Conservation (phyloP, 2,329 filamentous ascomycete genomes). For the Dothideomycetidae sp. region DNA sequence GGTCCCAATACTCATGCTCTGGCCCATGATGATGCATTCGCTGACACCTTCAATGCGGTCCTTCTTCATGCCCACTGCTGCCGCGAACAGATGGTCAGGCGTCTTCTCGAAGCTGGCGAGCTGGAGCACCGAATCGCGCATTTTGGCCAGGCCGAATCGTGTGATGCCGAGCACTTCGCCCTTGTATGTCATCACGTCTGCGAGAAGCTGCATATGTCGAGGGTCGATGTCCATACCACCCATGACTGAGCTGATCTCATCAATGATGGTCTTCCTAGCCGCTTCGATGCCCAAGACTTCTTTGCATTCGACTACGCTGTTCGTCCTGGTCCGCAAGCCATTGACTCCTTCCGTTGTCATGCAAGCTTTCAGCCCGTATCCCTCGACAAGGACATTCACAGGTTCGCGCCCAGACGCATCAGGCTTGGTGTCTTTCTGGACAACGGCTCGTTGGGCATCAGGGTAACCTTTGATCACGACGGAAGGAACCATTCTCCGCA, state of each 20-base stretch:
- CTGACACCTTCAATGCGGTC: conserved; percentile 87
- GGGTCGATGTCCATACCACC: conserved; percentile 89
- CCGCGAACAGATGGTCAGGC: conserved; percentile 91
- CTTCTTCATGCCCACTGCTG: conserved; percentile 78
- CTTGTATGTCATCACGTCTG: conserved; percentile 98
- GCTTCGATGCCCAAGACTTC: conserved; percentile 91
- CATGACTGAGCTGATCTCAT: conserved; percentile 84
- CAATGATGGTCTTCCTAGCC: conserved; percentile 73
- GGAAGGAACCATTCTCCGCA: conserved; percentile 66
- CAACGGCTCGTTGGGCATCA: conserved; percentile 72
- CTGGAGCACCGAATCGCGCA: conserved; percentile 86
- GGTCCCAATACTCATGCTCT: conserved; percentile 82
- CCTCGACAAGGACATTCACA: conserved; percentile 61
- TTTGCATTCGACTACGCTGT: conserved; percentile 79
- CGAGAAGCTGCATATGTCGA: conserved; percentile 91
- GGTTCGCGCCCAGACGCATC: conserved; percentile 49
- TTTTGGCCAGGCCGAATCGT: conserved; percentile 88
- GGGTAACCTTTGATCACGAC: conserved; percentile 87
- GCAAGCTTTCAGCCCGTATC: conserved; percentile 76
- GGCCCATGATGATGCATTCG: conserved; percentile 97
- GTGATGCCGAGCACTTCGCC: conserved; percentile 94
- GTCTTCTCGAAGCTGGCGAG: conserved; percentile 97
- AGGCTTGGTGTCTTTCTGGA: conserved; percentile 60
- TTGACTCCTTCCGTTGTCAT: conserved; percentile 90
- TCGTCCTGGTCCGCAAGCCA: conserved; percentile 58